These are phyloP conservation scores for Fusarium kyushuense DNA, from an alignment of 2,329 filamentous ascomycete genomes.

Conservation along the genomic window DNA sequence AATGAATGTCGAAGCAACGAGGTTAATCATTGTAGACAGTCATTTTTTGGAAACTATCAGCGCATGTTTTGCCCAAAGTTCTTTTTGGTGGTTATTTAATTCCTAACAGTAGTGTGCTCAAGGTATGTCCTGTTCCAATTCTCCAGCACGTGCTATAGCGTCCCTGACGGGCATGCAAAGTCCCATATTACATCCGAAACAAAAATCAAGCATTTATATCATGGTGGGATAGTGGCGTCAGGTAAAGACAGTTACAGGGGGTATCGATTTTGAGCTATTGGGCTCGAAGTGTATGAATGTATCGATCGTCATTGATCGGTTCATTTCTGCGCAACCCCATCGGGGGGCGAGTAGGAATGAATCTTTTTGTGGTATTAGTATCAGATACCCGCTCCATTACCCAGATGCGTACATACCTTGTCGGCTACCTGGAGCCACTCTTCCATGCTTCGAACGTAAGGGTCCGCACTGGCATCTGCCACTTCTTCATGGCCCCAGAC, in stretches of 20 bases:
- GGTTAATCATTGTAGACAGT: neutral
- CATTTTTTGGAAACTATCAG: neutral
- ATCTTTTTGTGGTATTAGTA: slow-evolving; percentile 38
- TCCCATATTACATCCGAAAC: too few relatives aligned
- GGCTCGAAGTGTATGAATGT: neutral
- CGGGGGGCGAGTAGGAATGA: slow-evolving; percentile 36
- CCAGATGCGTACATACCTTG: slow-evolving; percentile 62
- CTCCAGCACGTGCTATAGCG: neutral
- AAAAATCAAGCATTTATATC: neutral
- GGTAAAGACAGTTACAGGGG: neutral
- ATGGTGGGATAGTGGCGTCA: neutral
- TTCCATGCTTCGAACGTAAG: slow-evolving; percentile 78
- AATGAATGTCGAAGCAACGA: neutral
- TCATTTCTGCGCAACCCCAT: slow-evolving; percentile 1
- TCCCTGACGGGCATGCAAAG: neutral
- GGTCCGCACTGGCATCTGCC: slow-evolving; percentile 72
- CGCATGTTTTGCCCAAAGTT: neutral
- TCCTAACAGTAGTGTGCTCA: too few relatives aligned
- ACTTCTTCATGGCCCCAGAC: slow-evolving; percentile 86
- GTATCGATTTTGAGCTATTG: neutral
- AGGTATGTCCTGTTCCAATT: neutral
- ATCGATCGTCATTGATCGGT: neutral
- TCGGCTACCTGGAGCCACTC: slow-evolving; percentile 85
- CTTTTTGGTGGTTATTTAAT: neutral
- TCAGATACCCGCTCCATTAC: neutral